phyloP scores from a whole-genome alignment of 1,284 basidiomycete genomes.

The Trametes pubescens region DNA sequence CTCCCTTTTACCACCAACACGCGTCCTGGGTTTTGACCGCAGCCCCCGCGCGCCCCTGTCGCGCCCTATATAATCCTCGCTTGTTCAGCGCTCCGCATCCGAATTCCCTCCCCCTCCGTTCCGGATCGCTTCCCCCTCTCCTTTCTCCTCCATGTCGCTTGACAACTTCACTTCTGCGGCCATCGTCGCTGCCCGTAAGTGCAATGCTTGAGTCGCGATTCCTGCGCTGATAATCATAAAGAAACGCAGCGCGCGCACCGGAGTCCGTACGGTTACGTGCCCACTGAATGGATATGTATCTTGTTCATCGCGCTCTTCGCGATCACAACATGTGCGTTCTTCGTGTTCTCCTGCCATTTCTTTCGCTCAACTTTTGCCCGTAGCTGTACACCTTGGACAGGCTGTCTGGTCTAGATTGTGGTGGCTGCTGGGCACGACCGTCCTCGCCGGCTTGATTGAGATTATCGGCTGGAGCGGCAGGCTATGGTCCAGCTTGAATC shows the following conservation, averaged over 20 bases:
- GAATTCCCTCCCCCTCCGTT: background rate
- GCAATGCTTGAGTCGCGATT: background rate
- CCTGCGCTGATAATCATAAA: background rate
- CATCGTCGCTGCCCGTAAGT: constrained; percentile 3
- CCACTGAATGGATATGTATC: constrained; percentile 43
- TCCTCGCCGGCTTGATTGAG: constrained; percentile 48
- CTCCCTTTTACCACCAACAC: background rate
- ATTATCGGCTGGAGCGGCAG: constrained; percentile 51
- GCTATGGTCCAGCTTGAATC: constrained; percentile 45
- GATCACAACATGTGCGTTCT: constrained; percentile 39
- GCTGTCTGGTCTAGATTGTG: constrained; percentile 46
- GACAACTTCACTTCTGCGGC: background rate
- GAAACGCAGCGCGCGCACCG: background rate
- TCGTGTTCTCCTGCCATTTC: background rate
- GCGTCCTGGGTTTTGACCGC: background rate
- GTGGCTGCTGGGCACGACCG: constrained; percentile 49
- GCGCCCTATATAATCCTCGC: constrained; percentile 5
- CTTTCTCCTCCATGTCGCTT: background rate
- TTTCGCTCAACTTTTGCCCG: background rate
- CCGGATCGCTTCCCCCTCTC: background rate
- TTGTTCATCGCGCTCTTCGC: constrained; percentile 43
- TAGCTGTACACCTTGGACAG: constrained; percentile 48
- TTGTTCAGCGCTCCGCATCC: background rate
- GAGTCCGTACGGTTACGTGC: constrained; percentile 43
- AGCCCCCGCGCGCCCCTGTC: background rate